Evolutionary conservation across 139 green algal genomes (phyloP).

Genomic region (Coelastrella sp.): DNA sequence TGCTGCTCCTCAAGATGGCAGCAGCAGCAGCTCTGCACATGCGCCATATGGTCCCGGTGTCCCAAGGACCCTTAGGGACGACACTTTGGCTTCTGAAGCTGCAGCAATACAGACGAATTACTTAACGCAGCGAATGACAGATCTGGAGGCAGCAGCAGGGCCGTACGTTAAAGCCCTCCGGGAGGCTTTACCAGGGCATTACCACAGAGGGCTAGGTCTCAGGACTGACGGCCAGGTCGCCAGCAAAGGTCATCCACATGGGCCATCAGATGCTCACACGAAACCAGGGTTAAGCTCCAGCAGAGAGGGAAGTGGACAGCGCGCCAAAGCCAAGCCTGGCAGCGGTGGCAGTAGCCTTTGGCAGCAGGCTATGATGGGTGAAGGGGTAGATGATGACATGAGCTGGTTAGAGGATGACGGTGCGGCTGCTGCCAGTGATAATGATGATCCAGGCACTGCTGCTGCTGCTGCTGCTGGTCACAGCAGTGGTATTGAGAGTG

Average conservation of each 20-base stretch:
- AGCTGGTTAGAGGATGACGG: background rate
- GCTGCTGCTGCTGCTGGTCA: background rate
- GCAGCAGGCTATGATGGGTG: constrained; percentile 10
- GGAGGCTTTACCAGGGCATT: constrained; percentile 14
- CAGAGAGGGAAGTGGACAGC: background rate
- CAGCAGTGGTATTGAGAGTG: background rate
- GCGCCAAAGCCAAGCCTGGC: background rate
- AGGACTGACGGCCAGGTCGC: background rate
- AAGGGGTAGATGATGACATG: background rate
- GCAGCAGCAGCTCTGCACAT: background rate
- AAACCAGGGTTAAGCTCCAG: background rate
- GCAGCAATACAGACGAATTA: constrained; percentile 65
- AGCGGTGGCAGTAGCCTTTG: background rate
- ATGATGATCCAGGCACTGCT: background rate
- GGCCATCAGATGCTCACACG: no score
- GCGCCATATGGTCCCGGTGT: constrained; percentile 51
- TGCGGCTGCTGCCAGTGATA: background rate
- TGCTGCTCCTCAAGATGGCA: constrained; percentile 1
- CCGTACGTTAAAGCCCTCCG: background rate
- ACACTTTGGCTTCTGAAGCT: constrained; percentile 59
- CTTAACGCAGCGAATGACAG: constrained; percentile 48
- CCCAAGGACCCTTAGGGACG: constrained; percentile 77
- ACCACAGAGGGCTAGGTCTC: background rate
- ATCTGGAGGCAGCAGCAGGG: constrained; percentile 1
- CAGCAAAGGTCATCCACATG: no score